These are phyloP conservation scores for Mycosphaerelloides madeirae DNA, from an alignment of 2,329 filamentous ascomycete genomes.

Conservation along the genomic window DNA sequence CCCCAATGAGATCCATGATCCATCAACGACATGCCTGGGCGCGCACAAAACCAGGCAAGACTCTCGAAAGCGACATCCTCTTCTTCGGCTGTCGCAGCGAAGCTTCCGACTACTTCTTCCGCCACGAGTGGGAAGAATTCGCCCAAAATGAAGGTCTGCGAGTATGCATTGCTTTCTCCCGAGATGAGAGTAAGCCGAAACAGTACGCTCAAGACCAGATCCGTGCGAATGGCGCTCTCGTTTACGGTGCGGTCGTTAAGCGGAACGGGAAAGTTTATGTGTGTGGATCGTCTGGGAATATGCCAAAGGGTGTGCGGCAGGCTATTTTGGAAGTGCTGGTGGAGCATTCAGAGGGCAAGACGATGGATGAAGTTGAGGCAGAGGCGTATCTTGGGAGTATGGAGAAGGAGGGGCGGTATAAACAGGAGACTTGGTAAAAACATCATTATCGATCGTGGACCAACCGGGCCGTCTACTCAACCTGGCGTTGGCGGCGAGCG, in stretches of 20 bases:
- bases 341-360: conserved; percentile 31
- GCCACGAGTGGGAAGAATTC: conserved; percentile 63
- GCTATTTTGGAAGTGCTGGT: conserved; percentile 60
- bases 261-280: conserved; percentile 52
- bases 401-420: conserved; percentile 60
- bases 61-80: conserved; percentile 47
- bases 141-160: conserved; percentile 42
- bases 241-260: conserved; percentile 51
- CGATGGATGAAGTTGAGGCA: conserved; percentile 57
- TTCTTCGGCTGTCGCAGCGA: conserved; percentile 82
- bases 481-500: no score
- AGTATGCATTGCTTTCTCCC: conserved; percentile 63
- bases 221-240: conserved; percentile 44
- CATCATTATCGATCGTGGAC: no score
- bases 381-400: conserved; percentile 50
- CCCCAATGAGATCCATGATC: conserved; percentile 76
- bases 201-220: conserved; percentile 65
- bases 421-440: conserved; percentile 68
- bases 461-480: no score
- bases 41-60: conserved; percentile 16
- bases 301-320: conserved; percentile 65
- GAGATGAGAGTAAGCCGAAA: conserved; percentile 60
- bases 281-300: conserved; percentile 61
- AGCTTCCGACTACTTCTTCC: conserved; percentile 74
- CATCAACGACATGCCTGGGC: conserved; percentile 58